Evolutionary conservation across 371 early-diverging fungal genomes (phyloP).

Genomic region (Globomyces sp.): DNA sequence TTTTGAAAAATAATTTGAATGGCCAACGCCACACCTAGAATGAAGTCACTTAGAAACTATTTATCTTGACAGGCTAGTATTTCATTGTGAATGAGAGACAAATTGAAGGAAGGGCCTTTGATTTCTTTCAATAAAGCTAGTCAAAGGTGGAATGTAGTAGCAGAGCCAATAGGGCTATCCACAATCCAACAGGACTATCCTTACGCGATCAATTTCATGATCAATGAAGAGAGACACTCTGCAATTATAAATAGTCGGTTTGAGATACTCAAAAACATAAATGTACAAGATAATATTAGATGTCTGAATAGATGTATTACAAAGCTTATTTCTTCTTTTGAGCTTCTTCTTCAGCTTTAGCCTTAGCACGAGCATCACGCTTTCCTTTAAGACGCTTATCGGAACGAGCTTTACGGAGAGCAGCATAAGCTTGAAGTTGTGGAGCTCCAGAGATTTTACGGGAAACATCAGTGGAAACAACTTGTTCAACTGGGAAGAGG

Average conservation of each 20-base stretch:
- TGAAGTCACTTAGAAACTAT: too few relatives aligned
- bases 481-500: conserved; percentile 74
- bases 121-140: too few relatives aligned
- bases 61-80: too few relatives aligned
- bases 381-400: conserved; percentile 79
- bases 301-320: conserved; percentile 9
- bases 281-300: not conserved
- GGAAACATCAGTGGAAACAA: conserved; percentile 80
- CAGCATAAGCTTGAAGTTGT: conserved; percentile 74
- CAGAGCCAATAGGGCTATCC: too few relatives aligned
- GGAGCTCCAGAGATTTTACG: conserved; percentile 66
- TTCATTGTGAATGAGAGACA: too few relatives aligned
- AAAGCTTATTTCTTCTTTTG: conserved; percentile 31
- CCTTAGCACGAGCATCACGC: conserved; percentile 67
- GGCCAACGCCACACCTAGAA: too few relatives aligned
- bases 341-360: conserved; percentile 40
- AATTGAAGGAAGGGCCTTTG: too few relatives aligned
- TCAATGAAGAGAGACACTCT: too few relatives aligned
- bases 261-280: not conserved
- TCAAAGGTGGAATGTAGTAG: too few relatives aligned
- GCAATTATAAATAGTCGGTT: not conserved
- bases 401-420: conserved; percentile 88
- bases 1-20: too few relatives aligned
- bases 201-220: too few relatives aligned
- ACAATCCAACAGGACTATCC: too few relatives aligned